These are phyloP conservation scores for Hyphopichia homilentoma DNA, from an alignment of 805 yeast species.

Conservation along the genomic window DNA sequence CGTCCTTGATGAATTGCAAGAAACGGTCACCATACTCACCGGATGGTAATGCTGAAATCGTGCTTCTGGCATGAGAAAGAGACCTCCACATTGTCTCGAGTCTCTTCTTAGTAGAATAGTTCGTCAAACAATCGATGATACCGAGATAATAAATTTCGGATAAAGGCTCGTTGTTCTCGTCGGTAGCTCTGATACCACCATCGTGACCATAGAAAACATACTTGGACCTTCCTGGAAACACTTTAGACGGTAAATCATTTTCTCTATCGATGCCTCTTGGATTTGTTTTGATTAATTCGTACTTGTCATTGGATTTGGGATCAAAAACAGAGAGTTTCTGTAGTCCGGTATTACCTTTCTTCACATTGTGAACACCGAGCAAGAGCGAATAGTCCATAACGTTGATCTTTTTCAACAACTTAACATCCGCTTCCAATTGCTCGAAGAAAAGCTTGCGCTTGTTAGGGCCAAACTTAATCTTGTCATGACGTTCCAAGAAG, in stretches of 20 bases:
- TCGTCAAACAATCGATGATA: slow-evolving; percentile 88
- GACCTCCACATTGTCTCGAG: slow-evolving; percentile 86
- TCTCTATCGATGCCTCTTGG: slow-evolving; percentile 41
- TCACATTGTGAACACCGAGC: slow-evolving; percentile 80
- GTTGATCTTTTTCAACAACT: slow-evolving; percentile 65
- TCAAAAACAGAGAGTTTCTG: slow-evolving; percentile 43
- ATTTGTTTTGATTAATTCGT: slow-evolving; percentile 42
- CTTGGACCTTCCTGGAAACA: slow-evolving; percentile 45
- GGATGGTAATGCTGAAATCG: slow-evolving; percentile 89
- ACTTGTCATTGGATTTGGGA: slow-evolving; percentile 36
- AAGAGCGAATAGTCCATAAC: slow-evolving; percentile 95
- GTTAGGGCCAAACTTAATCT: slow-evolving; percentile 71
- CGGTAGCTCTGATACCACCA: slow-evolving; percentile 80
- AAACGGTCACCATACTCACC: slow-evolving; percentile 87
- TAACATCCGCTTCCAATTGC: slow-evolving; percentile 76
- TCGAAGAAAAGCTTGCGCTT: slow-evolving; percentile 56
- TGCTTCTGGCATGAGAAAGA: slow-evolving; percentile 59
- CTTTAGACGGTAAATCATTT: slow-evolving; percentile 41
- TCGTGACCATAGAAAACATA: slow-evolving; percentile 70
- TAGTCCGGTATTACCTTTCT: slow-evolving; percentile 43
- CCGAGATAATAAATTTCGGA: slow-evolving; percentile 83
- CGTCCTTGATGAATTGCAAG: slow-evolving; percentile 56
- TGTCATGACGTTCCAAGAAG: slow-evolving; percentile 68
- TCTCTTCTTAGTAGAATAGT: slow-evolving; percentile 66
- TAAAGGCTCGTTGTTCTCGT: slow-evolving; percentile 55